A percentile compares a stretch with the other conserved stretches of the same genome.
phyloP scores from a whole-genome alignment of 371 early-diverging fungal species.

The Nosema muscidifuracis region DNA sequence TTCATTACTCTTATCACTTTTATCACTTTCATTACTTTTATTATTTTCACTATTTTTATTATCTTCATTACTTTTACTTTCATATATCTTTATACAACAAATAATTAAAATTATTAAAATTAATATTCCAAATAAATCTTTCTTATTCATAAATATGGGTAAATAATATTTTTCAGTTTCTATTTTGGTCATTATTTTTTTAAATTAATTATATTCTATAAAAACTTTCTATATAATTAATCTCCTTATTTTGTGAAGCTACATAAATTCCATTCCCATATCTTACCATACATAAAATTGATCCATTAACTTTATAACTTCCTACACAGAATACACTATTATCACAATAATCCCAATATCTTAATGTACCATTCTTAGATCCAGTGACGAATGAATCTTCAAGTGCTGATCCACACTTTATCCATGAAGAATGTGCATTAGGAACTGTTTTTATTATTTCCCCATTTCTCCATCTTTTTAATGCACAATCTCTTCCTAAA shows the following conservation, averaged over 20 bases:
- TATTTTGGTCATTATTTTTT: background rate
- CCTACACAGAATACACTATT: constrained; percentile 32
- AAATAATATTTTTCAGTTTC: no score
- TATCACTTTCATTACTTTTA: no score
- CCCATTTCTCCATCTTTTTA: constrained; percentile 34
- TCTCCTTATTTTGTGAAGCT: background rate
- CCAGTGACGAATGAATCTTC: constrained; percentile 45
- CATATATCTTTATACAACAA: no score
- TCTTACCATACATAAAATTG: background rate
- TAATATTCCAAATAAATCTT: no score
- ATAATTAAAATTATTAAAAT: no score
- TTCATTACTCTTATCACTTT: no score
- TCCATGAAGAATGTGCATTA: constrained; percentile 53
- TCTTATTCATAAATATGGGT: no score
- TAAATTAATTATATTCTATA: background rate
- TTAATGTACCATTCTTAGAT: constrained; percentile 35
- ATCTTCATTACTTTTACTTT: no score
- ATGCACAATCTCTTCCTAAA: constrained; percentile 43
- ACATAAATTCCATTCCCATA: background rate
- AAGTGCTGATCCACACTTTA: constrained; percentile 20
- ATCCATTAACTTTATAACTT: background rate
- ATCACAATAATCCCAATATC: constrained; percentile 46
- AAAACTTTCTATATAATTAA: background rate
- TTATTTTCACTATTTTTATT: no score
- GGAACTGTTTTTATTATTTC: constrained; percentile 40